Percentiles rank a stretch among this genome's conserved stretches.
Conservation (phyloP, 176 grass and related monocot genomes). For the Leersia perrieri region DNA sequence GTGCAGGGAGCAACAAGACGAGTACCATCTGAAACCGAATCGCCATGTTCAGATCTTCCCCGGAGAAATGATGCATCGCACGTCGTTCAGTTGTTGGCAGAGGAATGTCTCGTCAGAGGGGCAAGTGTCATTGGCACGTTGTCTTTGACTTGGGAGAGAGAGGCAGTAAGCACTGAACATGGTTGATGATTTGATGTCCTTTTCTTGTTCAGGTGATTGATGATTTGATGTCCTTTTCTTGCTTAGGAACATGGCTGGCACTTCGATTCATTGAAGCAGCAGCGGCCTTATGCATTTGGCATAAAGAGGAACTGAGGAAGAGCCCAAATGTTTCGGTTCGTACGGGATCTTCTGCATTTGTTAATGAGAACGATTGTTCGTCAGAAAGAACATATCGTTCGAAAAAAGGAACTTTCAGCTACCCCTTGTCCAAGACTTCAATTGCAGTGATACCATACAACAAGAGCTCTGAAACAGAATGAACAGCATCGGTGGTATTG, state of each 20-base stretch:
- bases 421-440: background rate
- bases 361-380: background rate
- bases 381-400: background rate
- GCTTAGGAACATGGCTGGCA: background rate
- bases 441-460: background rate
- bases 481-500: background rate
- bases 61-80: slow-evolving; percentile 34
- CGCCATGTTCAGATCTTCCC: background rate
- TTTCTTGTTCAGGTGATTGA: background rate
- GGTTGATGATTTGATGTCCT: background rate
- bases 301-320: no score
- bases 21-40: background rate
- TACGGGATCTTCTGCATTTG: background rate
- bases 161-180: background rate
- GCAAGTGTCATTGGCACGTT: slow-evolving; percentile 31
- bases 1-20: slow-evolving; percentile 2
- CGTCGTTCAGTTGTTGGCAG: slow-evolving; percentile 2
- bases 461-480: background rate
- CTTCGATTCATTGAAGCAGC: background rate
- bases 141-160: slow-evolving; percentile 2
- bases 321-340: no score
- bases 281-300: background rate
- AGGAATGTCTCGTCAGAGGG: slow-evolving; percentile 20
- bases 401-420: background rate
- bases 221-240: background rate